phyloP scores from a whole-genome alignment of 805 yeast genomes.

The Metahyphopichia silvanorum region DNA sequence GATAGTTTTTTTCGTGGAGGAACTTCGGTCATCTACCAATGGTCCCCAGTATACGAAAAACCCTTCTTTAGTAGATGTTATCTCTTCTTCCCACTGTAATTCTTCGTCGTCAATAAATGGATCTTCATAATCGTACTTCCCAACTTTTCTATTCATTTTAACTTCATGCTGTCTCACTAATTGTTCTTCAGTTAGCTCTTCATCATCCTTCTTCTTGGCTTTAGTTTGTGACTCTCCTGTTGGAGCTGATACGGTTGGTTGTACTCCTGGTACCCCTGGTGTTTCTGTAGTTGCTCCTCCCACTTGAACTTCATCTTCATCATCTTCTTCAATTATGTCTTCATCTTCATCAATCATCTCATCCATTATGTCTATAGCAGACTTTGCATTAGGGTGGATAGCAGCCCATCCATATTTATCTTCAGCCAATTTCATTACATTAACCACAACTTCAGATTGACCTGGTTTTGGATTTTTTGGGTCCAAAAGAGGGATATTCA shows the following conservation, averaged over 20 bases:
- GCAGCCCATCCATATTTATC: slow-evolving; percentile 80
- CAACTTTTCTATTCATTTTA: slow-evolving; percentile 67
- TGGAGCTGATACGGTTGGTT: neutral
- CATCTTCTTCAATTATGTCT: slow-evolving; percentile 23
- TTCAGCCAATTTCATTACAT: slow-evolving; percentile 71
- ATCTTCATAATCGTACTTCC: slow-evolving; percentile 88
- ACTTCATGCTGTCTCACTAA: slow-evolving; percentile 43
- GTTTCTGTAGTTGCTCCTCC: slow-evolving; percentile 10
- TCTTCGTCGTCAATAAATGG: slow-evolving; percentile 97
- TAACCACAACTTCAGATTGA: slow-evolving; percentile 62
- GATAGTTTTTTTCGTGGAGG: slow-evolving; percentile 18
- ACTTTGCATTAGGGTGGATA: slow-evolving; percentile 63
- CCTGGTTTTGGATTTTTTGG: slow-evolving; percentile 51
- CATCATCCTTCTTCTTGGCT: slow-evolving; percentile 17
- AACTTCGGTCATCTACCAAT: slow-evolving; percentile 52
- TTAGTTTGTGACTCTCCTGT: slow-evolving; percentile 1
- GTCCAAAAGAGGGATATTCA: slow-evolving; percentile 50
- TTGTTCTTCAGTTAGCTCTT: slow-evolving; percentile 38
- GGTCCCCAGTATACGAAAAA: slow-evolving; percentile 96
- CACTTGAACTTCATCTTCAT: slow-evolving; percentile 30
- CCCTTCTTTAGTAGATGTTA: slow-evolving; percentile 91
- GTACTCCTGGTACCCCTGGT: slow-evolving; percentile 1
- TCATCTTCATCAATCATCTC: slow-evolving; percentile 31
- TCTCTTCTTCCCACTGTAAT: slow-evolving; percentile 86
- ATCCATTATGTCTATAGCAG: slow-evolving; percentile 50